Conservation (phyloP, 192 early-diverging fungal species). For the Rhizophlyctis rosea region DNA sequence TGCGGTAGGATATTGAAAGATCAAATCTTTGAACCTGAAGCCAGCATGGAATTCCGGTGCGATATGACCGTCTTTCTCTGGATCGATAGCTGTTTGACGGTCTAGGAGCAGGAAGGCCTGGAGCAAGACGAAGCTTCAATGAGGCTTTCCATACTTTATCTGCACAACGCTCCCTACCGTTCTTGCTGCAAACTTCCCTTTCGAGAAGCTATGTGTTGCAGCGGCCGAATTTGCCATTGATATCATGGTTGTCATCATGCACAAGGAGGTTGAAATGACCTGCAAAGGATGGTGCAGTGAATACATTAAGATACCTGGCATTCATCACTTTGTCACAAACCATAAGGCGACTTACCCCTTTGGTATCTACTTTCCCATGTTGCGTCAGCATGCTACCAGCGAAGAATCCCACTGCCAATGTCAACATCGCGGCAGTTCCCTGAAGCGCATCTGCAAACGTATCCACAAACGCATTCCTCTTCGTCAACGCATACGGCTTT, state of each 20-base stretch:
- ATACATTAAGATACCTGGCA: no score
- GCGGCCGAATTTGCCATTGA: slow-evolving; percentile 15
- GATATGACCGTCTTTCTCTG: slow-evolving; percentile 20
- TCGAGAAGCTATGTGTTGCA: neutral
- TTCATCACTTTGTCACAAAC: no score
- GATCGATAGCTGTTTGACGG: slow-evolving; percentile 66
- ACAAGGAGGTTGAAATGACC: slow-evolving; percentile 1
- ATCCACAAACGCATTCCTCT: slow-evolving; percentile 18
- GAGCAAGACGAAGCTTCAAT: no score
- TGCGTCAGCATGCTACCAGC: slow-evolving; percentile 10
- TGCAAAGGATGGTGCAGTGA: no score
- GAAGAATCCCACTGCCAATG: slow-evolving; percentile 8
- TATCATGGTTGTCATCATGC: slow-evolving; percentile 27
- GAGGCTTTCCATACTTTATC: no score
- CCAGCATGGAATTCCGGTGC: slow-evolving; percentile 37
- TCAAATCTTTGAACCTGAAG: slow-evolving; percentile 51
- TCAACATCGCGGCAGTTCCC: slow-evolving; percentile 9
- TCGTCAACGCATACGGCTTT: slow-evolving; percentile 1
- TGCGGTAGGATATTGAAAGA: slow-evolving; percentile 64
- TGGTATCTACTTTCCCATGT: neutral
- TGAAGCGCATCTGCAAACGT: neutral
- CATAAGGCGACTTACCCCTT: no score
- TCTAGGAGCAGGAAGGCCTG: slow-evolving; percentile 65
- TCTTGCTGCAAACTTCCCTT: slow-evolving; percentile 12
- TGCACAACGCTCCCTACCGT: no score